Percentiles rank a stretch among this genome's conserved stretches.
These are phyloP conservation scores for Salvia hispanica DNA, from an alignment of 257 asterid species.

Conservation along the genomic window DNA sequence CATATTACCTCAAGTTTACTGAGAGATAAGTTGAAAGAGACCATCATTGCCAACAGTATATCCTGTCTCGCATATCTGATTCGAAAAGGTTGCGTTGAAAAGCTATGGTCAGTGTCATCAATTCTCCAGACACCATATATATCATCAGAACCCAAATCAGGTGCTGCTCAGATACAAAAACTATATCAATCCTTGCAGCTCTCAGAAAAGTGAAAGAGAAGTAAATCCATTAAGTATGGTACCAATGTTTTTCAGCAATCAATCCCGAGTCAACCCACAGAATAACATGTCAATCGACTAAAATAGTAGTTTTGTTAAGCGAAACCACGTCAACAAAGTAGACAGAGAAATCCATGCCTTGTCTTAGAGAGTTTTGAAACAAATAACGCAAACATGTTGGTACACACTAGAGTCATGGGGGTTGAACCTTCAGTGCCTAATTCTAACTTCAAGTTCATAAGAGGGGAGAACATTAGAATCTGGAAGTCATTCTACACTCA, in stretches of 20 bases:
- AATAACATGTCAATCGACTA: not conserved
- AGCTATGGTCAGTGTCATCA: slow-evolving; percentile 91
- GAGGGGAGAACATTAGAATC: not conserved
- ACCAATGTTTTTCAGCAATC: slow-evolving; percentile 16
- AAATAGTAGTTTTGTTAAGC: not conserved
- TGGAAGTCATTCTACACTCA: slow-evolving; percentile 19
- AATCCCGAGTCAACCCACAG: slow-evolving; percentile 5
- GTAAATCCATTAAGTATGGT: not conserved
- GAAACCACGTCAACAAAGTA: slow-evolving; percentile 15
- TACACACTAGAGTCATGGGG: not conserved
- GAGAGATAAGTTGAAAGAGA: slow-evolving; percentile 81
- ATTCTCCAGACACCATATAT: slow-evolving; percentile 91
- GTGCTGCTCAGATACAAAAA: slow-evolving; percentile 65
- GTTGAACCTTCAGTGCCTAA: slow-evolving; percentile 2
- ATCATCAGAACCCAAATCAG: slow-evolving; percentile 90
- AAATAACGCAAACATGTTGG: slow-evolving; percentile 2
- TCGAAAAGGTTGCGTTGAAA: slow-evolving; percentile 91
- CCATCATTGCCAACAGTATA: slow-evolving; percentile 90
- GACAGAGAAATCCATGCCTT: not conserved
- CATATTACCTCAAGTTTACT: slow-evolving; percentile 57
- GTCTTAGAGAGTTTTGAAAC: slow-evolving; percentile 7
- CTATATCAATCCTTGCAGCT: slow-evolving; percentile 26
- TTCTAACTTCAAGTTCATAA: slow-evolving; percentile 3
- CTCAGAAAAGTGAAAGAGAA: slow-evolving; percentile 25
- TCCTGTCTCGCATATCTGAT: slow-evolving; percentile 97